Evolutionary conservation across 768 basidiomycete species (phyloP).

Genomic region (Rossbeevera mucosa): DNA sequence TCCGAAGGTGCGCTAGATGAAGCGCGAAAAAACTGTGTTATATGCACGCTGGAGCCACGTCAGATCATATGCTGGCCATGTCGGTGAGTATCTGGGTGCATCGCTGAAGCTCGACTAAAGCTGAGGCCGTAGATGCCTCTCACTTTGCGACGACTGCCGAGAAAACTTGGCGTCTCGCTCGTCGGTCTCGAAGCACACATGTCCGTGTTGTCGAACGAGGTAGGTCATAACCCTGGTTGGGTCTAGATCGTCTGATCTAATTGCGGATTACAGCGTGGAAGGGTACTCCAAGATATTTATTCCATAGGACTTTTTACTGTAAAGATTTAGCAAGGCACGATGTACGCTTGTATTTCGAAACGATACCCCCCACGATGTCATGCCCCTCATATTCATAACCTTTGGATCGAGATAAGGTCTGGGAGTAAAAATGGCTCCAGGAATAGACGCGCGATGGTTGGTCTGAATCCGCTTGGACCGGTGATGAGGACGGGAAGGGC

Average conservation of each 20-base stretch:
- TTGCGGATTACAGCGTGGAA: constrained; percentile 22
- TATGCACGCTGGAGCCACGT: constrained; percentile 64
- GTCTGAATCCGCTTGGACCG: neutral
- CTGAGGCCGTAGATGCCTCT: constrained; percentile 37
- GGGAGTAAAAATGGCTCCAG: neutral
- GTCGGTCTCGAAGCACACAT: constrained; percentile 45
- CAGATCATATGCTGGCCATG: constrained; percentile 86
- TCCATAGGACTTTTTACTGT: constrained; percentile 19
- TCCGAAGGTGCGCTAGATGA: constrained; percentile 24
- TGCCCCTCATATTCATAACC: constrained; percentile 6
- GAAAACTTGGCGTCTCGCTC: constrained; percentile 48
- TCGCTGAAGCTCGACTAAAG: neutral
- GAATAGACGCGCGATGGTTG: neutral
- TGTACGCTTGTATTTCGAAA: constrained; percentile 8
- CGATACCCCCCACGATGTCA: constrained; percentile 13
- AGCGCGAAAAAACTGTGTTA: constrained; percentile 50
- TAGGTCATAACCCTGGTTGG: constrained; percentile 23
- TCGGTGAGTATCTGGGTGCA: constrained; percentile 39
- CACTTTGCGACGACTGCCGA: constrained; percentile 52
- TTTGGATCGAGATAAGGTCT: neutral
- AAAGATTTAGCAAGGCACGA: neutral
- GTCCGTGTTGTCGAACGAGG: constrained; percentile 49
- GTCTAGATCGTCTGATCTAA: neutral
- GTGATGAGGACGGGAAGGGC: neutral
- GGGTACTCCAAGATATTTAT: constrained; percentile 35